phyloP scores from a whole-genome alignment of 2,329 filamentous ascomycete genomes.

The Hirsutella thompsonii region DNA sequence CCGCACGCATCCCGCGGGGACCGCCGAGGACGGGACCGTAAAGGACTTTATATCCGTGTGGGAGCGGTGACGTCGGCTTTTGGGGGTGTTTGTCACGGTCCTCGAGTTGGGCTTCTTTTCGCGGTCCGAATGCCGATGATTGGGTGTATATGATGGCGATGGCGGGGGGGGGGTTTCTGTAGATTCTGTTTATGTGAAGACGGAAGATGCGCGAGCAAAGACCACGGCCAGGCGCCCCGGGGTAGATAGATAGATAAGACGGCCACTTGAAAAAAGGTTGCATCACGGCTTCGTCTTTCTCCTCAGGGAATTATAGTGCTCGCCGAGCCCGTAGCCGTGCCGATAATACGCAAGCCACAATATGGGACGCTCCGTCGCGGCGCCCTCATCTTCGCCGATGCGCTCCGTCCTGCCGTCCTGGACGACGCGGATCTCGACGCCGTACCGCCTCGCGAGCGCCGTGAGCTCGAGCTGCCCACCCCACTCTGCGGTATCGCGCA shows the following conservation, averaged over 20 bases:
- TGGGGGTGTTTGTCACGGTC: no score
- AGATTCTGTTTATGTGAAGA: no score
- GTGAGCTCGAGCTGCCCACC: slow-evolving; percentile 84
- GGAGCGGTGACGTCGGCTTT: slow-evolving; percentile 21
- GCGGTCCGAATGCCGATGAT: no score
- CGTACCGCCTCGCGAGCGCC: slow-evolving; percentile 71
- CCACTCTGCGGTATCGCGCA: slow-evolving; percentile 86
- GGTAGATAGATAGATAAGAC: no score
- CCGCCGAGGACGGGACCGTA: slow-evolving; percentile 29
- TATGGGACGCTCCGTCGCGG: slow-evolving; percentile 36
- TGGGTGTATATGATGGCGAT: background rate
- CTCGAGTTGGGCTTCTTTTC: no score
- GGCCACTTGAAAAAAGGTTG: background rate
- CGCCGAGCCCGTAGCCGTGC: slow-evolving; percentile 85
- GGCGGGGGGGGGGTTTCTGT: background rate
- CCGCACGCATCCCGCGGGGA: slow-evolving; percentile 35
- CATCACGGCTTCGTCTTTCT: slow-evolving; percentile 17
- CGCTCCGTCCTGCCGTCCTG: slow-evolving; percentile 73
- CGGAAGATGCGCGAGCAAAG: no score
- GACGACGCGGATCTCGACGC: slow-evolving; percentile 69
- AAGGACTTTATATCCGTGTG: slow-evolving; percentile 43
- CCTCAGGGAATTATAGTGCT: slow-evolving; percentile 89
- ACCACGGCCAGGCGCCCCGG: no score
- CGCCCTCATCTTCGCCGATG: slow-evolving; percentile 39
- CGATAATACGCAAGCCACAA: slow-evolving; percentile 92